A percentile compares a stretch with the other conserved stretches of the same genome.
Evolutionary conservation across 2,329 filamentous ascomycete genomes (phyloP).

Genomic region (Colletotrichum siamense): DNA sequence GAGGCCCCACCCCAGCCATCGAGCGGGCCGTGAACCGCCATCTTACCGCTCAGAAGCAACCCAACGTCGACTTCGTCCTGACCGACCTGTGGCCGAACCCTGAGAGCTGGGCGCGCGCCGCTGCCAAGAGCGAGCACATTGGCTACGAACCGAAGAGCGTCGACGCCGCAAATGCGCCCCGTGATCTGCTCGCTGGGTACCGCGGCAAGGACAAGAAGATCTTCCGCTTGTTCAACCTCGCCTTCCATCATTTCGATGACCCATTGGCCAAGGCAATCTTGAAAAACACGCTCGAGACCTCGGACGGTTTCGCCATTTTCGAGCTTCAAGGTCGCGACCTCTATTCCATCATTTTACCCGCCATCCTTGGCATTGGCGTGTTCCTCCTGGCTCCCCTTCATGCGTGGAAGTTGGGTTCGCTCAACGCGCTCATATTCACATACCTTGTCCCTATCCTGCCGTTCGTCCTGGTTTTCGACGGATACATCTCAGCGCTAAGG

Average conservation of each 20-base stretch:
- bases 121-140: conserved; percentile 58
- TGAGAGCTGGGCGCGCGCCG: conserved; percentile 61
- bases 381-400: conserved; percentile 58
- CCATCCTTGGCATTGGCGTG: conserved; percentile 57
- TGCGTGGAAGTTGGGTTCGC: conserved; percentile 57
- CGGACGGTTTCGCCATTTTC: conserved; percentile 74
- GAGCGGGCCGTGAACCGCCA: conserved; percentile 63
- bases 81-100: conserved; percentile 72
- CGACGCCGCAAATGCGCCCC: conserved; percentile 68
- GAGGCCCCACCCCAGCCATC: conserved; percentile 72
- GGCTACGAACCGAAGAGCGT: conserved; percentile 65
- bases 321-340: conserved; percentile 74
- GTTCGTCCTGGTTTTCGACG: conserved; percentile 72
- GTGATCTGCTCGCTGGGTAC: conserved; percentile 44
- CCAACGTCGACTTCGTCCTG: conserved; percentile 62
- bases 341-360: conserved; percentile 57
- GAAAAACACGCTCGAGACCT: conserved; percentile 66
- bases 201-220: conserved; percentile 50
- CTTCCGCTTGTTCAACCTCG: conserved; percentile 74
- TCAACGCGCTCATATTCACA: conserved; percentile 66
- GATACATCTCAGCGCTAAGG: conserved; percentile 69
- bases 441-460: conserved; percentile 72
- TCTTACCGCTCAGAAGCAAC: conserved; percentile 29
- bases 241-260: conserved; percentile 81
- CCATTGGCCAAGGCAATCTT: conserved; percentile 64